These are phyloP conservation scores for Phytophthora pisi DNA, from an alignment of 352 stramenopile species.

Conservation along the genomic window DNA sequence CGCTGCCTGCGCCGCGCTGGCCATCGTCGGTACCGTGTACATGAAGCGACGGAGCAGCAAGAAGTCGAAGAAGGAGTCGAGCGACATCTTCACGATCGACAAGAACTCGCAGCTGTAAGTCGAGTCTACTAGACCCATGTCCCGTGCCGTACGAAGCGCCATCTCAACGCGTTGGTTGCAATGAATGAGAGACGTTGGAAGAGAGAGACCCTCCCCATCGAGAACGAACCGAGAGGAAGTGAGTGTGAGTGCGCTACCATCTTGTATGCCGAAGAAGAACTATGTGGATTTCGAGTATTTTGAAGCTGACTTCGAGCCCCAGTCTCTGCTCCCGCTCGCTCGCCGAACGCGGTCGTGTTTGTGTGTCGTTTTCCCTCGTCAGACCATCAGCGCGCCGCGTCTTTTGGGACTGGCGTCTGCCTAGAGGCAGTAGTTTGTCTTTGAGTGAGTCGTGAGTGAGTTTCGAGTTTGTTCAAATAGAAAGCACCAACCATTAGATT, in stretches of 20 bases:
- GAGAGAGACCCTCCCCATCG: constrained; percentile 15
- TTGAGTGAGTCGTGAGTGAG: constrained; percentile 41
- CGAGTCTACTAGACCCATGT: constrained; percentile 22
- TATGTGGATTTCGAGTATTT: constrained; percentile 43
- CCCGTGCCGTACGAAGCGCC: constrained; percentile 30
- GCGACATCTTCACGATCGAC: constrained; percentile 80
- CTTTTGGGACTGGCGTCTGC: constrained; percentile 16
- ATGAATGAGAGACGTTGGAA: constrained; percentile 44
- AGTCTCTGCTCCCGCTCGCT: constrained; percentile 37
- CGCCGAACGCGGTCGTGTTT: constrained; percentile 33
- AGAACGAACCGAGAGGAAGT: constrained; percentile 36
- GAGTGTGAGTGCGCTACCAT: constrained; percentile 39
- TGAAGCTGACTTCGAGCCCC: constrained; percentile 28
- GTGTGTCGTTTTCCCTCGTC: constrained; percentile 26
- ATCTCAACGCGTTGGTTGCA: constrained; percentile 38
- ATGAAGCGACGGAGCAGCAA: constrained; percentile 69
- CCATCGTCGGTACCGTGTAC: constrained; percentile 55
- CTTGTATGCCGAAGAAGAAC: constrained; percentile 43
- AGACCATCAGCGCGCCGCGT: constrained; percentile 31
- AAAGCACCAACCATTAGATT: constrained; percentile 31
- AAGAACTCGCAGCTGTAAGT: constrained; percentile 78
- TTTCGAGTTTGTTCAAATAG: constrained; percentile 49
- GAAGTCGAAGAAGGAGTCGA: constrained; percentile 45
- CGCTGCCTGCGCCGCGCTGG: constrained; percentile 53
- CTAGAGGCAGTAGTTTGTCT: constrained; percentile 16